Evolutionary conservation across 1,139 yeast genomes (phyloP).

Genomic region (Pichia sp.): DNA sequence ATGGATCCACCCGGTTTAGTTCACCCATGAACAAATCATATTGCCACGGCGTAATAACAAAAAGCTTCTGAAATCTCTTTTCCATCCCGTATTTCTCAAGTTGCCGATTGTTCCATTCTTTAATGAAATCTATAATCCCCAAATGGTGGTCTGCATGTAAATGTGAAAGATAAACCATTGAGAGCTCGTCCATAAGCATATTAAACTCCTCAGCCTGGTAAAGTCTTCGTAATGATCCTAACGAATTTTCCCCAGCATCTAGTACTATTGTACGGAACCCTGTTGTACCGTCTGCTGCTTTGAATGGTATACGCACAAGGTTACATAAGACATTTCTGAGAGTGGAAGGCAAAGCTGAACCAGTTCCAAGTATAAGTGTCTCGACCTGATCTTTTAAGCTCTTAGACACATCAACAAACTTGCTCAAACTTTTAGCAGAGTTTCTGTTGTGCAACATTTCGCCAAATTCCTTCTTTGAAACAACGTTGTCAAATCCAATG

Average conservation of each 20-base stretch:
- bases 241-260: constrained; percentile 93
- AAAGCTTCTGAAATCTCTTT: constrained; percentile 32
- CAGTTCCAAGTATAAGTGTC: constrained; percentile 82
- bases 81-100: constrained; percentile 2
- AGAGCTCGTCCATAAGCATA: constrained; percentile 52
- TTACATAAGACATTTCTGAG: constrained; percentile 83
- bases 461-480: constrained; percentile 14
- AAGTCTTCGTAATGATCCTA: constrained; percentile 66
- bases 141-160: constrained; percentile 96
- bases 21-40: constrained; percentile 64
- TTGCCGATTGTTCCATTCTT: constrained; percentile 55
- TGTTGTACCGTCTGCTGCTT: constrained; percentile 25
- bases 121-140: constrained; percentile 69
- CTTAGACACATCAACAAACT: constrained; percentile 9
- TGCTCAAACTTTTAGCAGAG: constrained; percentile 1
- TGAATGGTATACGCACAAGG: constrained; percentile 62
- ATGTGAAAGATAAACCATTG: constrained; percentile 73
- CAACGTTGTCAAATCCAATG: constrained; percentile 10
- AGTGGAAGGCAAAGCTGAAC: constrained; percentile 85
- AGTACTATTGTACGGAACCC: constrained; percentile 49
- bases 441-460: constrained; percentile 7
- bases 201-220: constrained; percentile 45
- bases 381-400: constrained; percentile 56
- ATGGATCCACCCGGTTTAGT: constrained; percentile 48
- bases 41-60: constrained; percentile 73